Evolutionary conservation across 2,329 filamentous ascomycete genomes (phyloP), one percentile per base, ranked within the genome.

Genomic region (Aspergillus latus): DNA sequence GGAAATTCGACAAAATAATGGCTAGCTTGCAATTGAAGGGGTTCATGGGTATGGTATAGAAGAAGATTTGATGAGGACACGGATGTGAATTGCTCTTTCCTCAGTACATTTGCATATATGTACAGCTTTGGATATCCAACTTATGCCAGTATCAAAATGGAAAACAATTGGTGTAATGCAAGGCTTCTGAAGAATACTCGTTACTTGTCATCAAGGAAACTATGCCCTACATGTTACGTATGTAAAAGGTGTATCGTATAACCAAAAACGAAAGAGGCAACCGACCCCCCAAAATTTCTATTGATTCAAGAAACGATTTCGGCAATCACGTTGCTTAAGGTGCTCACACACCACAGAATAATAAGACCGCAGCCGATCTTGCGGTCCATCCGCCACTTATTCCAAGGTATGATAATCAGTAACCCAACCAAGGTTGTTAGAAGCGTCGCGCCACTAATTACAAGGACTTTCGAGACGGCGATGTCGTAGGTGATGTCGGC

Each of bases 281-380:
- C 11, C 34, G n/a, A 11, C 10, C 34, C 5, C 11, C 11, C 11
- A 37, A 34, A 37, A 37, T 37, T 13, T 13, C 5, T 37, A 36
- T 8, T 15, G 50, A 48, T n/a, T 67, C 57, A 71, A 26, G 52
- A 60, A 13, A 62, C 21, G 43, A 93, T 66, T 74, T 99, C 94
- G 13, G 95, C 83, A 43, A 88, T 79, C 2, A 99, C 83, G 74
- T 97, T 99, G 21, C 87, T 78, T 34, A 89, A 68, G 0, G 93
- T 97, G 68, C 89, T 92, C 28, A 91, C 72, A 10, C 76, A 79
- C 94, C 94, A 99, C 15, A 97, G 74, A 8, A 77, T 81, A 65
- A 99, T 88, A 65, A 97, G 72, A 0, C 84, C 84, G 81, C 85
- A 89, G 11, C 94, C 94, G 64, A 99, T 90, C 72, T 81, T 87